A percentile compares a stretch with the other conserved stretches of the same genome.
These are phyloP conservation scores for Sordariomycetes sp. DNA, from an alignment of 2,329 filamentous ascomycete genomes.

Conservation along the genomic window DNA sequence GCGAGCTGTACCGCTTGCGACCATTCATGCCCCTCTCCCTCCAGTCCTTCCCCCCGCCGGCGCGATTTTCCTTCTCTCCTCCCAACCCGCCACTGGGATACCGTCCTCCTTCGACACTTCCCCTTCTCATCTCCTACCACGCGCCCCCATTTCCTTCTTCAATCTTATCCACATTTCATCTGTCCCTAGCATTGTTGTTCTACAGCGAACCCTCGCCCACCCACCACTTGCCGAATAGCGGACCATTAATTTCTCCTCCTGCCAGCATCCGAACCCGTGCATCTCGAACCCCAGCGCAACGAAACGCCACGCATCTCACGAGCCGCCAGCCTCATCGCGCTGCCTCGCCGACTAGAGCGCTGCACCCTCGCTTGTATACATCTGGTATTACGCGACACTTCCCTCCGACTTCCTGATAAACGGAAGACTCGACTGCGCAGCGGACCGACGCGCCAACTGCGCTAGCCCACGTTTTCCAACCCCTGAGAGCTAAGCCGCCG, in stretches of 20 bases:
- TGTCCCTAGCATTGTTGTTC: background rate
- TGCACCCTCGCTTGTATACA: background rate
- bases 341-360: background rate
- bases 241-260: background rate
- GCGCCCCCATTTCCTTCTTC: background rate
- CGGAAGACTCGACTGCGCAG: background rate
- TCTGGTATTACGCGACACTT: background rate
- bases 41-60: background rate
- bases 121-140: background rate
- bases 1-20: background rate
- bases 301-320: background rate
- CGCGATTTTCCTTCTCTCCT: slow-evolving; percentile 1
- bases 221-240: background rate
- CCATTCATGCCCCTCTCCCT: background rate
- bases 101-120: background rate
- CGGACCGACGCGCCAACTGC: background rate
- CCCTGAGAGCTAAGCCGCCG: background rate
- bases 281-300: background rate
- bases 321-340: background rate
- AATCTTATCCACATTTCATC: background rate
- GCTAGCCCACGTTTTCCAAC: background rate
- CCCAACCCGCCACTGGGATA: background rate
- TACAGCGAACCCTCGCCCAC: background rate
- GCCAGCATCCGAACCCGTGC: background rate
- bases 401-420: background rate